Evolutionary conservation across 1,284 basidiomycete species (phyloP).

Genomic region (Ceratobasidium sp.): DNA sequence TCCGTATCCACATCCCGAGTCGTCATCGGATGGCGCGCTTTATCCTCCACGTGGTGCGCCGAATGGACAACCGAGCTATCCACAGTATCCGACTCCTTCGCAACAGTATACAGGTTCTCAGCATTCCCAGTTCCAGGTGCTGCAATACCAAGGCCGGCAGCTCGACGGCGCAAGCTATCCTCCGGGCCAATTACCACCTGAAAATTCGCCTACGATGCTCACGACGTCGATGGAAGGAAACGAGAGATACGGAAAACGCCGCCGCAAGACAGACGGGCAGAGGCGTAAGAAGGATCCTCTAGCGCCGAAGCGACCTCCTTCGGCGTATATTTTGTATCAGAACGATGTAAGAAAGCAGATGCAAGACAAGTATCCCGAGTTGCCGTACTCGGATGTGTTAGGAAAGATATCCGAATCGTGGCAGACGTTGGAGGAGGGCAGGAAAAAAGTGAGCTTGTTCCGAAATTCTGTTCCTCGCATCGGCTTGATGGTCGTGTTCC

Average conservation of each 20-base stretch:
- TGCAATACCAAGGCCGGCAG: conserved; percentile 28
- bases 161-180: neutral
- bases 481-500: conserved; percentile 49
- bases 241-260: conserved; percentile 33
- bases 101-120: conserved; percentile 24
- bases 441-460: conserved; percentile 74
- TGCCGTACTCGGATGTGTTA: conserved; percentile 81
- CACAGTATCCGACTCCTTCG: neutral
- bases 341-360: conserved; percentile 86
- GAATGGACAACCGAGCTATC: neutral
- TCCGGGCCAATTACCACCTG: conserved; percentile 14
- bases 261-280: conserved; percentile 19
- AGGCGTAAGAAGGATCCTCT: conserved; percentile 79
- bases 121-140: conserved; percentile 41
- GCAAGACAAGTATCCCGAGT: conserved; percentile 72
- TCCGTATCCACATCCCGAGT: neutral
- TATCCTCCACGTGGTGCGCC: conserved; percentile 32
- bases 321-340: conserved; percentile 96
- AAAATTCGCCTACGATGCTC: conserved; percentile 7
- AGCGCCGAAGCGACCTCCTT: conserved; percentile 93
- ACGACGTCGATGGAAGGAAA: conserved; percentile 5
- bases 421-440: conserved; percentile 73
- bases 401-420: conserved; percentile 80
- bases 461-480: conserved; percentile 44
- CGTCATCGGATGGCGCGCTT: neutral